Evolutionary conservation across 1,139 yeast species (phyloP).

Genomic region (Saccharomyces hybrid): DNA sequence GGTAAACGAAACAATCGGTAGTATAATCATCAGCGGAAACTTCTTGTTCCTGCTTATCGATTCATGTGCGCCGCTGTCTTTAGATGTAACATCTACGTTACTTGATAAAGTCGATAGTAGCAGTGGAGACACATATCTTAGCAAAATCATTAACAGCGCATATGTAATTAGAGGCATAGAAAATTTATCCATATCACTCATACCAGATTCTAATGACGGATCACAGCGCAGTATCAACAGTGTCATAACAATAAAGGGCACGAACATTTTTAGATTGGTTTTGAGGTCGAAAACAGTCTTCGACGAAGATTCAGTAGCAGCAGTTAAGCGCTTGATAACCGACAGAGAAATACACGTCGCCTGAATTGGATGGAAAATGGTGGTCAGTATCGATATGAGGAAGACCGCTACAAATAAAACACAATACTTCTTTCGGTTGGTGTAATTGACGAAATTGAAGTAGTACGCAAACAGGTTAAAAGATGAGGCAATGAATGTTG

Average conservation of each 20-base stretch:
- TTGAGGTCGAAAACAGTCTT: neutral
- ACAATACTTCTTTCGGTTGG: neutral
- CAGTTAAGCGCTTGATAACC: constrained; percentile 8
- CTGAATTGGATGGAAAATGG: constrained; percentile 12
- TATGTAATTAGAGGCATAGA: neutral
- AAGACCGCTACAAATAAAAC: neutral
- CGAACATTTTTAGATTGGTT: neutral
- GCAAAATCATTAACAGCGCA: neutral
- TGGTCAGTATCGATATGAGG: neutral
- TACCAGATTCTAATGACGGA: neutral
- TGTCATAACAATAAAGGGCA: neutral
- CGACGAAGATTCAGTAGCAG: neutral
- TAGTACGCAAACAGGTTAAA: constrained; percentile 11
- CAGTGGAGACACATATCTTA: neutral
- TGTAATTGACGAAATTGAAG: constrained; percentile 8
- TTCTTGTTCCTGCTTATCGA: neutral
- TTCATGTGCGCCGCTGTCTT: neutral
- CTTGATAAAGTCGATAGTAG: neutral
- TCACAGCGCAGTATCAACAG: neutral
- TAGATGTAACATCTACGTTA: neutral
- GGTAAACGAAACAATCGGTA: constrained; percentile 3
- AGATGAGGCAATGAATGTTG: constrained; percentile 25
- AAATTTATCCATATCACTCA: neutral
- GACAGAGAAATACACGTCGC: constrained; percentile 22
- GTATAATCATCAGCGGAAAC: neutral